Base-by-base conservation (phyloP, 2,329 filamentous ascomycete genomes). In the Bipolaris victoriae region DNA sequence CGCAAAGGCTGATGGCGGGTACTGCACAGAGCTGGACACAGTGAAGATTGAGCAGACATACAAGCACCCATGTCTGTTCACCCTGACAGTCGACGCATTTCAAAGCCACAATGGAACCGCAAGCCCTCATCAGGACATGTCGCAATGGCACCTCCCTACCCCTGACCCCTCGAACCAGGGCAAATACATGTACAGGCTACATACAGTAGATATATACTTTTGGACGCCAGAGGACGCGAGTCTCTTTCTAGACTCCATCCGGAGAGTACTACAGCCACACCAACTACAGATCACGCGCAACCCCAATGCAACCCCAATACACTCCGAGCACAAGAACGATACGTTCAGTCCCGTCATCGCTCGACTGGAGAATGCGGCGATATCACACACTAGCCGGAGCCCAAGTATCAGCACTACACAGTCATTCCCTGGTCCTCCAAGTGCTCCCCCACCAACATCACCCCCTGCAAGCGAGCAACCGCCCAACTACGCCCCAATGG, bases 171-270 rank as follows among this genome's bases (percentile, higher is more conserved):
- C 82, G 49, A 91, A 91, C 75, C 86, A 92, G 75, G 87, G 85
- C 71, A 91, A 90, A 74, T 92, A 92, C 74, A 86, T 92, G 80
- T 92, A 92, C 78, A 87, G 86, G 71, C 83, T 94, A 7, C 87
- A 91, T 71, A 88, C 88, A 0, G 73, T 93, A 55, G 90, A 93
- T 69, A 79, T 93, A 13, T 94, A 94, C 78, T 90, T 93, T 70
- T 92, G 89, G 89, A 91, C 87, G 0, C 85, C 86, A 58, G 82
- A 86, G 54, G 90, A 93, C 76, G 89, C 90, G 1, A 78, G 86
- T 26, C 83, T 86, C 55, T 90, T 93, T 63, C 78, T 92, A 59
- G 88, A 88, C 66, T 87, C 86, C 13, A 79, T 91, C 52, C 81
- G 88, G 49, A 83, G 86, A 52, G 84, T 91, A 4, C 75, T 91